Percentiles rank a stretch among this genome's conserved stretches.
Conservation (phyloP, 164 flowering plant species). For the Kingdonia uniflora region DNA sequence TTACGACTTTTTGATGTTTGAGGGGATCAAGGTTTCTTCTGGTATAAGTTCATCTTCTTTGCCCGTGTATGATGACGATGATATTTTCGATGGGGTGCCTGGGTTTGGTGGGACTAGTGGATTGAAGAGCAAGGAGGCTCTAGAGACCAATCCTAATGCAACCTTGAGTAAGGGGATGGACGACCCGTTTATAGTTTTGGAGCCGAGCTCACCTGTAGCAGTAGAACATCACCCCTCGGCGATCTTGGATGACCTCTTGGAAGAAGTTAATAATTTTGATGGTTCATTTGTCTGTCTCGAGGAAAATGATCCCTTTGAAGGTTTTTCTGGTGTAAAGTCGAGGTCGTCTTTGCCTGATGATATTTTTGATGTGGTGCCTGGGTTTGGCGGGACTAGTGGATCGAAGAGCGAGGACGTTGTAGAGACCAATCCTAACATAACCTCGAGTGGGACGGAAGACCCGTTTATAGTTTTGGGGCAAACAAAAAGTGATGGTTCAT, state of each 20-base stretch:
- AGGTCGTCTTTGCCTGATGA: conserved; percentile 19
- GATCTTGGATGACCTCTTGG: conserved; percentile 40
- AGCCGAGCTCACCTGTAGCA: conserved; percentile 30
- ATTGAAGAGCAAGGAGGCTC: conserved; percentile 28
- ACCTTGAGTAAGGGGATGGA: conserved; percentile 31
- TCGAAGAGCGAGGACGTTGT: no score
- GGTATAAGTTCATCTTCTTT: no score
- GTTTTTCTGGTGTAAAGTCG: conserved; percentile 26
- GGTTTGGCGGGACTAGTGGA: no score
- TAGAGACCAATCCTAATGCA: conserved; percentile 28
- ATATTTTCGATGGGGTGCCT: no score
- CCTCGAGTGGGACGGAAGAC: no score
- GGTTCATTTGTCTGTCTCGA: conserved; percentile 40
- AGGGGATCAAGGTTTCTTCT: no score
- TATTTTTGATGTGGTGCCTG: conserved; percentile 19
- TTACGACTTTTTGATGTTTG: no score
- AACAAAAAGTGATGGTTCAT: no score
- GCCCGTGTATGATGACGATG: no score
- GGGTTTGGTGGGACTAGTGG: no score
- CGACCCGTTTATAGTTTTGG: conserved; percentile 62
- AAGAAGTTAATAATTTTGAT: conserved; percentile 34
- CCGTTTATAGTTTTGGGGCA: no score
- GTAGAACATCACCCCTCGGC: conserved; percentile 29
- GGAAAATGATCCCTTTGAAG: conserved; percentile 50
- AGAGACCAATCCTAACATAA: no score